Base-by-base conservation (phyloP, 1,139 yeast species). In the Kurtzmaniella natalensis region DNA sequence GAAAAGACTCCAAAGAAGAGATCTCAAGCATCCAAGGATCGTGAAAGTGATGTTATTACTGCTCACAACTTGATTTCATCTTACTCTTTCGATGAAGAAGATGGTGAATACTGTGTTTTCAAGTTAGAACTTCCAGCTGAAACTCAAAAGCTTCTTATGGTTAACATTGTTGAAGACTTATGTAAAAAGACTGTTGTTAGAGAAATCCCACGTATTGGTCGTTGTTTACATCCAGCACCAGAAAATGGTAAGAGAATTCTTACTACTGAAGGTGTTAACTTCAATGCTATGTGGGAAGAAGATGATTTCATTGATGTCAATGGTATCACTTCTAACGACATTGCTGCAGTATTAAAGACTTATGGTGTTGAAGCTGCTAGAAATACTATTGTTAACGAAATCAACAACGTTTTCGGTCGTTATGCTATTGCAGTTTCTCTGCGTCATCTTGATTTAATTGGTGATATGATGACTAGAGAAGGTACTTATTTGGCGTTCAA, bases 321-420 rank as follows among this genome's bases (percentile, higher is more conserved):
- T 57, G 81, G 79, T 39, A 84, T 94, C 52, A 75, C 84, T 6
- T 87, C 96, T 13, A 94, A 94, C 70, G 98, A 94, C 61, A 81
- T 94, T 48, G 81, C 87, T 30, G 87, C 96, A 14, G 96, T 94
- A 5, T 72, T 94, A 51, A 76, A 72, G 47, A 87, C 95, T 0
- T 94, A 94, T 53, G 99, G 99, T 60, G 98, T 92, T 36, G 99
- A 94, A 64, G 98, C 98, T 29, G 98, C 98, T 17, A 79, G 98
- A 64, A 87, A 88, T 59, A 92, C 98, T 25, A 86, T 94, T 67
- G 97, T 89, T 27, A 83, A 87, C 50, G 99, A 94, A 72, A 86
- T 94, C 58, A 84, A 87, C 63, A 83, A 87, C 50, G 98, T 94
- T 52, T 94, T 94, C 78, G 87, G 87, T 46, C 89, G 95, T 38